These are phyloP conservation scores for Malania oleifera DNA, from an alignment of 164 flowering plant genomes.

Conservation along the genomic window DNA sequence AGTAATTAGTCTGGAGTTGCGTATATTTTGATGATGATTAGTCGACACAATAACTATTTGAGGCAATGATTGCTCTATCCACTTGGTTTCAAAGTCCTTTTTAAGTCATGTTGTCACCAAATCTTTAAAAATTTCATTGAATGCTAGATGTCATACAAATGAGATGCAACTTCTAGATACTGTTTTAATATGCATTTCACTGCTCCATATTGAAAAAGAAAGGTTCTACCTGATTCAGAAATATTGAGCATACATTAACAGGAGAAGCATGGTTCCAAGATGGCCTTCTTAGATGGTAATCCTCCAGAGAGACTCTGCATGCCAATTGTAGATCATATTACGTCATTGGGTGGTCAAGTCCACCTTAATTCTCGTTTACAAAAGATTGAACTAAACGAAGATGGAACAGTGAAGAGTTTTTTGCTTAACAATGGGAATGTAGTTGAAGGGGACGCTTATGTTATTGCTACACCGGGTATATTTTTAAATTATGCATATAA, in stretches of 20 bases:
- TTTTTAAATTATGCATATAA: neutral
- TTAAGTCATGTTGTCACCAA: neutral
- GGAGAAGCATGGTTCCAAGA: constrained; percentile 98
- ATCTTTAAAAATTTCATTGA: neutral
- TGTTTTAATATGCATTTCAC: neutral
- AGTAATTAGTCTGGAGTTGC: no score
- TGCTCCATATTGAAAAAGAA: neutral
- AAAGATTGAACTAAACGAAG: constrained; percentile 71
- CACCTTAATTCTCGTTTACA: constrained; percentile 72
- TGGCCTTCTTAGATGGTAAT: constrained; percentile 98
- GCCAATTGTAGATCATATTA: constrained; percentile 85
- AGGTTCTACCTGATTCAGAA: neutral
- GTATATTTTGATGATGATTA: no score
- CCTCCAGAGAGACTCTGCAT: constrained; percentile 97
- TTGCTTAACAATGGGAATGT: constrained; percentile 53
- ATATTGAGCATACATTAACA: constrained; percentile 22
- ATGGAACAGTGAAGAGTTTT: constrained; percentile 74
- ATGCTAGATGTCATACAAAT: neutral
- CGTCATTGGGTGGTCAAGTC: constrained; percentile 81
- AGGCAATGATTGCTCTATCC: neutral
- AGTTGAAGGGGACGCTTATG: constrained; percentile 85
- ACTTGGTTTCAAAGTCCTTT: neutral
- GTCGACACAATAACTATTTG: no score
- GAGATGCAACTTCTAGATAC: no score
- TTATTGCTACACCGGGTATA: constrained; percentile 88